Percentiles rank a stretch among this genome's conserved stretches.
Conservation (phyloP, 345 rosid genomes). For the Mangifera indica region DNA sequence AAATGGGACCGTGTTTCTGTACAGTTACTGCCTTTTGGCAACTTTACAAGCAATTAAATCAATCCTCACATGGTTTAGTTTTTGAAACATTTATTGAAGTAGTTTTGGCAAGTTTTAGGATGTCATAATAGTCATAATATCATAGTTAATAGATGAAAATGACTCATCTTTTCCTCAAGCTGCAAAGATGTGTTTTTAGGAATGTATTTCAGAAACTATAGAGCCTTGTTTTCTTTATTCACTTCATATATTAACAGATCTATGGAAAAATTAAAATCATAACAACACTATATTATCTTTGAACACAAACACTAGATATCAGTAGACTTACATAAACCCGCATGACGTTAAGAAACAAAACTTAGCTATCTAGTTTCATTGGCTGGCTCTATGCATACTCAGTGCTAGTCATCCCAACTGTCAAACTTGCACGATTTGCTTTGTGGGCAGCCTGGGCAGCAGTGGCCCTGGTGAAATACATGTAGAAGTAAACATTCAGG, state of each 20-base stretch:
- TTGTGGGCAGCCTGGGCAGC: slow-evolving; percentile 53
- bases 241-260: not conserved
- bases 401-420: slow-evolving; percentile 78
- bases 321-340: slow-evolving; percentile 7
- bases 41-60: no score
- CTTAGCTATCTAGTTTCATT: slow-evolving; percentile 8
- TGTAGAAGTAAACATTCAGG: slow-evolving; percentile 83
- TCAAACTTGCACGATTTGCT: slow-evolving; percentile 52
- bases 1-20: no score
- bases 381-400: slow-evolving; percentile 50
- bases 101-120: no score
- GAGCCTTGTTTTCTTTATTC: not conserved
- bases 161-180: no score
- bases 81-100: no score
- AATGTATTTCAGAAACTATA: no score
- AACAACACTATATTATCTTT: not conserved
- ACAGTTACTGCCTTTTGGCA: no score
- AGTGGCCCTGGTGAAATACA: slow-evolving; percentile 74
- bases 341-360: slow-evolving; percentile 21
- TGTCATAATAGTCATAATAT: no score
- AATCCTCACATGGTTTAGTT: no score
- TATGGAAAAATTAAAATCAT: not conserved
- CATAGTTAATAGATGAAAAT: no score
- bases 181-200: no score
- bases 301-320: slow-evolving; percentile 6